Base-by-base conservation (phyloP, 495 filamentous ascomycete species). In the Penicillium flavigenum region DNA sequence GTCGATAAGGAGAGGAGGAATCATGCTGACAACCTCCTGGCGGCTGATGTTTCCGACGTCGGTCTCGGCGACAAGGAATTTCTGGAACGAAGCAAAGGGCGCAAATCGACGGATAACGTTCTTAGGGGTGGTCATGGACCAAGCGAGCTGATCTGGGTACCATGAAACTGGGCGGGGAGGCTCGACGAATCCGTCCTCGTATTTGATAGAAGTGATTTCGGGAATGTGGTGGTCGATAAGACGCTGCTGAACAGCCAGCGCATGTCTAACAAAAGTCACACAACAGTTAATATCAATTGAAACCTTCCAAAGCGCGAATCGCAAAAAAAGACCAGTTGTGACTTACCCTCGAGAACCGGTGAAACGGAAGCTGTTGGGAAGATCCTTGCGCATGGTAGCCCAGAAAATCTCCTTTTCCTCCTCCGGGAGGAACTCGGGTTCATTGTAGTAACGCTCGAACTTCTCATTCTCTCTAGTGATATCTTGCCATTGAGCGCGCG, bases 21-120 rank as follows among this genome's bases (percentile, higher is more conserved):
- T 96, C 94, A 98, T 98, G 79, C 90, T 95, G 58, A 98, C 94
- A 20, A 93, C 85, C 76, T 98, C 94, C 73, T 98, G 94, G 63
- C 94, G 83, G 71, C 87, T 95, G 68, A 98, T 98, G 67, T 98
- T 98, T 66, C 94, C 94, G 50, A 96, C 90, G 45, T 88, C 91
- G 11, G 94, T 96, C 78, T 98, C 94, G 26, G 92, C 92, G 22
- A 98, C 94, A n/a, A 98, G 77, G 79, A 96, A 98, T 69, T 94
- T 95, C 72, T 98, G 94, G 72, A 98, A 98, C 16, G 88, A 88
- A 45, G 90, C 84, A 69, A 98, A 98, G 2, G 95, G 95, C 6
- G 88, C 82, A 70, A 94, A 95, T 58, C 89, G 90, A 53, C 95
- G 86, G 62, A 98, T 79, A 54, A 96, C 86, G 57, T 94, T 88